Evolutionary conservation across 352 stramenopile species (phyloP), one percentile per base, ranked within the genome.

Genomic region (Paralagenidium karlingii): DNA sequence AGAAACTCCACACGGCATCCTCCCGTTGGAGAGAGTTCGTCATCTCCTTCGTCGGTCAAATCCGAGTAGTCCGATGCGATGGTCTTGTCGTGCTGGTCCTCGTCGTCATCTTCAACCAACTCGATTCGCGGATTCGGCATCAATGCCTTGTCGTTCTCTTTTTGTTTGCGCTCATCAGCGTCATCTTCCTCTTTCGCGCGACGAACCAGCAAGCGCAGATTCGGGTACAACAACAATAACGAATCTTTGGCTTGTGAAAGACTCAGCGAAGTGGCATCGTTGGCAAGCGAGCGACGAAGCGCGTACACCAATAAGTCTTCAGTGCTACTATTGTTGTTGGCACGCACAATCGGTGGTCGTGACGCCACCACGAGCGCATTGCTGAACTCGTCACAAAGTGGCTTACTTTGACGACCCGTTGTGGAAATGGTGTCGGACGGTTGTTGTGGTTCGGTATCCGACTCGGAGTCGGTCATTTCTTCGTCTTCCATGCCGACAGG

Each of bases 61-160:
- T n/a, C n/a, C n/a, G n/a, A n/a, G n/a, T n/a, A n/a, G n/a, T n/a
- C n/a, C n/a, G n/a, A n/a, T n/a, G n/a, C n/a, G n/a, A n/a, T n/a
- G n/a, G n/a, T n/a, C n/a, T n/a, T n/a, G 19, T 49, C 21, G 40
- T 45, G 27, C 26, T 10, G 11, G 2, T 58, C 58, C 16, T 55
- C 50, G 8, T 82, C 64, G 24, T 69, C 60, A 29, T 41, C 58
- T 12, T 74, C 58, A 0, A 83, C 68, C 0, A 87, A 45, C 20
- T 84, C 60, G 25, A 87, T 53, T 5, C 50, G 43, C 8, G 74
- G 63, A 33, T 29, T 16, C 2, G 50, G 28, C 0, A 34, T 8
- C 21, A 63, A 40, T 1, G 43, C 48, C 84, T 55, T 2, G 68
- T 66, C 9, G 53, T 56, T 43, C 67, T 74, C 1, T 43, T 63